Percentiles rank a stretch among this genome's conserved stretches.
Evolutionary conservation across 192 early-diverging fungal species (phyloP).

Genomic region (Backusella parvicylindrica): DNA sequence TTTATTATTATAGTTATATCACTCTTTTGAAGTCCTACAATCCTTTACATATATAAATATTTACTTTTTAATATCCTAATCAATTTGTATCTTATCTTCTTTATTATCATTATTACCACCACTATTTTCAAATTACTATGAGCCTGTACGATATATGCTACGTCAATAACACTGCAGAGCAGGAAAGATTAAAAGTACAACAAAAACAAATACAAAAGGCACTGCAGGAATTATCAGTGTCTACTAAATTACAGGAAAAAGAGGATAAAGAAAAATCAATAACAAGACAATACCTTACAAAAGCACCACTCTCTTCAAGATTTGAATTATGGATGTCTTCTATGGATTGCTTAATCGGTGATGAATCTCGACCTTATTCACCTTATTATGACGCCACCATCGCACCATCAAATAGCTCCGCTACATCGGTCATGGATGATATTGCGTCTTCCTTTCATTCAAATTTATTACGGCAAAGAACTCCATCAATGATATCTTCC

Average conservation of each 20-base stretch:
- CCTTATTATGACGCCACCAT: neutral
- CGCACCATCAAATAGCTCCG: neutral
- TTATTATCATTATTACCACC: neutral
- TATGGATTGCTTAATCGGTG: neutral
- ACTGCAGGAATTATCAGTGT: neutral
- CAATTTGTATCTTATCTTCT: neutral
- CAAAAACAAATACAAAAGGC: slow-evolving; percentile 4
- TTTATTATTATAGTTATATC: slow-evolving; percentile 7
- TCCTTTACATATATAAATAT: neutral
- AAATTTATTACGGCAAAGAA: neutral
- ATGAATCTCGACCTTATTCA: slow-evolving; percentile 6
- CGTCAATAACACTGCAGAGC: neutral
- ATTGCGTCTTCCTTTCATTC: neutral
- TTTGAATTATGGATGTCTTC: neutral
- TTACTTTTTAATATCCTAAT: neutral
- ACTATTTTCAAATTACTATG: neutral
- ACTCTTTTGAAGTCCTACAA: neutral
- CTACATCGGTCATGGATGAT: neutral
- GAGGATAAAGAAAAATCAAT: neutral
- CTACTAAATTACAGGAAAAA: slow-evolving; percentile 1
- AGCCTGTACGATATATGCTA: slow-evolving; percentile 7
- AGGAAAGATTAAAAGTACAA: slow-evolving; percentile 7
- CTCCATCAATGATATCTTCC: neutral
- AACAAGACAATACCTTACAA: neutral
- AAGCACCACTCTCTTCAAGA: neutral